These are phyloP conservation scores for Amanita rubescens DNA, from an alignment of 768 basidiomycete species.

Conservation along the genomic window DNA sequence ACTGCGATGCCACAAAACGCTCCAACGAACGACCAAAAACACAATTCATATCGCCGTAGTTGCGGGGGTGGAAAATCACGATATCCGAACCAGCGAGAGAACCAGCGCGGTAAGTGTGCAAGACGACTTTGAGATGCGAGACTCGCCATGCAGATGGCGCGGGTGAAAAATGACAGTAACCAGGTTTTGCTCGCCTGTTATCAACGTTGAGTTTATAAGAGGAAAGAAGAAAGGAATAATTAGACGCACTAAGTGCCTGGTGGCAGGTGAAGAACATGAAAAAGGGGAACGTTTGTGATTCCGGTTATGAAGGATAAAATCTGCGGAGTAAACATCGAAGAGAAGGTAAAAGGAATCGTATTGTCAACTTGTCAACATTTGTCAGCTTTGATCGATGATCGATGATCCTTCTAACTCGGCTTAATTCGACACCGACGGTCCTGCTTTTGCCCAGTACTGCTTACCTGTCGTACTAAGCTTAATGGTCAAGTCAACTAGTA, in stretches of 20 bases:
- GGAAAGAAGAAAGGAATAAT: background rate
- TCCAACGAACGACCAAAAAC: conserved; percentile 47
- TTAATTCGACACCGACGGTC: too few relatives aligned
- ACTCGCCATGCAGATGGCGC: background rate
- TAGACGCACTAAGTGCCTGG: background rate
- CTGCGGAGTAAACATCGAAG: too few relatives aligned
- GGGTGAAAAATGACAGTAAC: background rate
- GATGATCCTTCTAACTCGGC: background rate
- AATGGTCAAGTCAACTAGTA: too few relatives aligned
- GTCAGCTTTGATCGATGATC: too few relatives aligned
- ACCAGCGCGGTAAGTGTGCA: conserved; percentile 26
- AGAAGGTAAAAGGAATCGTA: too few relatives aligned
- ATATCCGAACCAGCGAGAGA: conserved; percentile 40
- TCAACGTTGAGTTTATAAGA: background rate
- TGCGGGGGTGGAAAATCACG: conserved; percentile 26
- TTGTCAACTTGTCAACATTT: background rate
- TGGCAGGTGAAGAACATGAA: background rate
- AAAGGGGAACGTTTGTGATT: too few relatives aligned
- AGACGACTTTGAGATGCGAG: conserved; percentile 16
- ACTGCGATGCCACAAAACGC: conserved; percentile 42
- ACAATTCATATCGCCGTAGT: conserved; percentile 28
- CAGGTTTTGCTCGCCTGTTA: too few relatives aligned
- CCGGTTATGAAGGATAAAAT: too few relatives aligned
- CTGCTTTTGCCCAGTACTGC: too few relatives aligned
- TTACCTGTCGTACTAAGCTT: too few relatives aligned